phyloP scores from a whole-genome alignment of 2,329 filamentous ascomycete species.

The Fusarium pseudoanthophilum region DNA sequence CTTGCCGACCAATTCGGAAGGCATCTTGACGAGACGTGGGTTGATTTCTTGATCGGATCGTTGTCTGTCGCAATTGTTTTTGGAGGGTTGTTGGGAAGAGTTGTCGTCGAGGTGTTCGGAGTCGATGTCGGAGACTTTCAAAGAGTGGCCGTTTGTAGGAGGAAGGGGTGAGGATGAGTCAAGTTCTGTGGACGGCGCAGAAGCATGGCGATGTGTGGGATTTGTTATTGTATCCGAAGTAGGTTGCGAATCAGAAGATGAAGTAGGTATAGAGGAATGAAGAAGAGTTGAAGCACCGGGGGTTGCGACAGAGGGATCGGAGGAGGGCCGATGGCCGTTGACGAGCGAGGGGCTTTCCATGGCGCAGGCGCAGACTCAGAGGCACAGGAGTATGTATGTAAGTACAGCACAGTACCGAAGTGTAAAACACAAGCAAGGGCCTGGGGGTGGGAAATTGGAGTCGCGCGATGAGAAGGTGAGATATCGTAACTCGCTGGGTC shows the following conservation, averaged over 20 bases:
- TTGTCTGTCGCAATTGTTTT: conserved; percentile 62
- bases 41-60: conserved; percentile 61
- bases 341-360: conserved; percentile 43
- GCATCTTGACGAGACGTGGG: conserved; percentile 65
- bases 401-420: not conserved
- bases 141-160: conserved; percentile 23
- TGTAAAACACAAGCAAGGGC: conserved; percentile 18
- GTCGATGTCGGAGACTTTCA: conserved; percentile 27
- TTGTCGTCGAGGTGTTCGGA: conserved; percentile 19
- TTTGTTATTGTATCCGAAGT: conserved; percentile 10
- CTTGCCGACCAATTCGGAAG: conserved; percentile 75
- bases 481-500: conserved; percentile 43
- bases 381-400: conserved; percentile 9
- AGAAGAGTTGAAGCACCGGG: conserved; percentile 14
- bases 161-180: conserved; percentile 19
- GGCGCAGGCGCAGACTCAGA: conserved; percentile 22
- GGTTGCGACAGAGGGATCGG: conserved; percentile 28
- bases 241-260: conserved; percentile 20
- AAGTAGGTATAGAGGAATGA: conserved; percentile 26
- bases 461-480: conserved; percentile 45
- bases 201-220: conserved; percentile 39
- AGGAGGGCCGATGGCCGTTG: conserved; percentile 41
- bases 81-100: conserved; percentile 44
- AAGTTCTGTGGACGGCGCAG: conserved; percentile 13
- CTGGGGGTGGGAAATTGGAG: conserved; percentile 32